A percentile compares a stretch with the other conserved stretches of the same genome.
Evolutionary conservation across 306 rosid genomes (phyloP).

Genomic region (Trichosanthes truncata): DNA sequence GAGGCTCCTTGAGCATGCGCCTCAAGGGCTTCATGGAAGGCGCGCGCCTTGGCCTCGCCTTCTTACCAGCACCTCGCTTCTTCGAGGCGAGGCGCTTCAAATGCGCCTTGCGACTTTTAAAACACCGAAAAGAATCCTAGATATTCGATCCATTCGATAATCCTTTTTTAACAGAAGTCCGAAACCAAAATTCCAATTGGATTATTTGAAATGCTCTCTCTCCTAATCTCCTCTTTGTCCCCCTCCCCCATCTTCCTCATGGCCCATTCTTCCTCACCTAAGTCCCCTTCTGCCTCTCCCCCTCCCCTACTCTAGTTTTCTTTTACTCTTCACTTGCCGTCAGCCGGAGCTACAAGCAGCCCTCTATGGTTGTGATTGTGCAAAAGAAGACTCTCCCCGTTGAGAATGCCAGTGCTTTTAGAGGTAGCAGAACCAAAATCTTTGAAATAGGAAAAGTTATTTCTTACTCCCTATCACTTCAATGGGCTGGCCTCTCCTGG

Average conservation of each 20-base stretch:
- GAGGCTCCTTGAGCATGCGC: too few relatives aligned
- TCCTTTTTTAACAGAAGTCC: not conserved
- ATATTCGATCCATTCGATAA: not conserved
- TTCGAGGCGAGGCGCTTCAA: too few relatives aligned
- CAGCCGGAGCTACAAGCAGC: not conserved
- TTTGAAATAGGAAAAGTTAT: not conserved
- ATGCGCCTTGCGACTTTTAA: too few relatives aligned
- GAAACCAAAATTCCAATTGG: not conserved
- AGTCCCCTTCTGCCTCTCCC: too few relatives aligned
- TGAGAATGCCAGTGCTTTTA: not conserved
- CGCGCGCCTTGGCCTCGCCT: too few relatives aligned
- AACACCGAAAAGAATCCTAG: too few relatives aligned
- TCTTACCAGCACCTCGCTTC: too few relatives aligned
- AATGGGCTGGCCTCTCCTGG: not conserved
- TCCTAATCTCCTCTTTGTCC: not conserved
- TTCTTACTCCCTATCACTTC: not conserved
- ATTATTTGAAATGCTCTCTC: not conserved
- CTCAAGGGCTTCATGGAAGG: too few relatives aligned
- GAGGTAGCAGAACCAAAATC: not conserved
- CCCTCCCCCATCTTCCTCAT: not conserved
- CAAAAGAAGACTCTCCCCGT: not conserved
- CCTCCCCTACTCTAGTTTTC: not conserved
- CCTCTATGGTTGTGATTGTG: not conserved
- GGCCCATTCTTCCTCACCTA: too few relatives aligned
- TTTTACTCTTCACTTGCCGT: not conserved